phyloP scores from a whole-genome alignment of 2,329 filamentous ascomycete genomes.

The Microcyclospora tardicrescens region DNA sequence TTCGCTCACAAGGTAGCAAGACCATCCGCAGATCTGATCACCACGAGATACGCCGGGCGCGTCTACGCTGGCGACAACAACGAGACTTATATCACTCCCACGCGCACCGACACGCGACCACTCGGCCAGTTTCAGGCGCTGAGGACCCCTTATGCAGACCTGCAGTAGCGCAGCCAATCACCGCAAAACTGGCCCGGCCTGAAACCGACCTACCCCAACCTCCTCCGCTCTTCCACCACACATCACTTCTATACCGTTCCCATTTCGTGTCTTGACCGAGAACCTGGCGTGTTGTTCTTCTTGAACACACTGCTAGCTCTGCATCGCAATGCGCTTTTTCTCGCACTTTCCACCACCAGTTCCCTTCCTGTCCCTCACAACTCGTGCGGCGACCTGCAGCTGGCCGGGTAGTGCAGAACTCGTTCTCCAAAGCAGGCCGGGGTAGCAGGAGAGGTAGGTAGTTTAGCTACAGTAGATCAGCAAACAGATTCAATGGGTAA shows the following conservation, averaged over 20 bases:
- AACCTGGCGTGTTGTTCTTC: constrained; percentile 14
- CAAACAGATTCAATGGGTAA: constrained; percentile 1
- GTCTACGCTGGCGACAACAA: too few species aligned
- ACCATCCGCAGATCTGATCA: too few species aligned
- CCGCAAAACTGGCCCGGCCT: too few species aligned
- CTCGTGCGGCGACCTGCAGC: constrained; percentile 2
- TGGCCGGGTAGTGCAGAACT: constrained; percentile 6
- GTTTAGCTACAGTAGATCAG: background rate
- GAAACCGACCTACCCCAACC: constrained; percentile 1
- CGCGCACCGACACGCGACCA: too few species aligned
- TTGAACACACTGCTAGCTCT: constrained; percentile 8
- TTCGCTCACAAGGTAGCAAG: too few species aligned
- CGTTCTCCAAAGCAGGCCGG: constrained; percentile 1
- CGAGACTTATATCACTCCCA: too few species aligned
- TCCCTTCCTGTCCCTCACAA: constrained; percentile 14
- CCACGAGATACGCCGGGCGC: too few species aligned
- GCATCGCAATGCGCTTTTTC: constrained; percentile 3
- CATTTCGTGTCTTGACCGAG: constrained; percentile 19
- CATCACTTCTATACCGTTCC: constrained; percentile 20
- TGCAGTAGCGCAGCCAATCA: too few species aligned
- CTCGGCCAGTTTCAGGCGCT: too few species aligned
- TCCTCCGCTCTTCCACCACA: constrained; percentile 13
- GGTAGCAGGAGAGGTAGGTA: background rate
- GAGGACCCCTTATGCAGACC: too few species aligned
- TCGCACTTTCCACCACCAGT: constrained; percentile 9